Evolutionary conservation across 2,329 filamentous ascomycete genomes (phyloP), one percentile per base, ranked within the genome.

Genomic region (Phoma sp.): DNA sequence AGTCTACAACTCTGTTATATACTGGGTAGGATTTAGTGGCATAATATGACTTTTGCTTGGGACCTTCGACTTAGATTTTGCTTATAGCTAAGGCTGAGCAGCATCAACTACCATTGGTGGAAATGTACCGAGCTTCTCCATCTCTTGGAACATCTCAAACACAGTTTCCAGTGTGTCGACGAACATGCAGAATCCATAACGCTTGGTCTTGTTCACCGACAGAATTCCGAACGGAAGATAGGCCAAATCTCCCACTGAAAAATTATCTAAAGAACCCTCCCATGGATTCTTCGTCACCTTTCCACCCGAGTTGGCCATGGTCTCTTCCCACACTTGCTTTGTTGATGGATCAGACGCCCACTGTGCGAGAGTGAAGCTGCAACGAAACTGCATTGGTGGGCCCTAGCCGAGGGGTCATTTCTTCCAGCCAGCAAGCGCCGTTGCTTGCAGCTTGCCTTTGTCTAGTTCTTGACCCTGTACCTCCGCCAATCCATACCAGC

Each of bases 121-220:
- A 23, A 60, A 29, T 7, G 49, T 42, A 7, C 48, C 52, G 5
- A 62, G 36, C 38, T 42, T 48, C 12, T 29, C 48, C 54, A 60
- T 52, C 26, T 62, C 53, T 32, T 56, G 57, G 12, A 36, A 62
- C 36, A 56, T 60, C 46, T 60, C 51, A 34, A 62, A 58, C 0
- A 60, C 29, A 30, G 54, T 52, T 38, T 60, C 54, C 1, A 60
- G 34, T 2, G 54, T 60, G 20, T 60, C 54, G 0, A 60, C 51
- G 26, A 51, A 56, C 10, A 47, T 54, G 26, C 42, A 46, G 39
- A 62, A 62, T n/a, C 57, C 57, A 9, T 46, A 60, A 3, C 28
- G 36, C 20, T 42, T 50, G 7, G 36, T 38, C 34, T 62, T 60
- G 7, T 52, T 54, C 46, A 53, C 51, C 3, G 47, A 51, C 3